phyloP scores from a whole-genome alignment of 768 basidiomycete species.

The Hirschioporus abietinus region DNA sequence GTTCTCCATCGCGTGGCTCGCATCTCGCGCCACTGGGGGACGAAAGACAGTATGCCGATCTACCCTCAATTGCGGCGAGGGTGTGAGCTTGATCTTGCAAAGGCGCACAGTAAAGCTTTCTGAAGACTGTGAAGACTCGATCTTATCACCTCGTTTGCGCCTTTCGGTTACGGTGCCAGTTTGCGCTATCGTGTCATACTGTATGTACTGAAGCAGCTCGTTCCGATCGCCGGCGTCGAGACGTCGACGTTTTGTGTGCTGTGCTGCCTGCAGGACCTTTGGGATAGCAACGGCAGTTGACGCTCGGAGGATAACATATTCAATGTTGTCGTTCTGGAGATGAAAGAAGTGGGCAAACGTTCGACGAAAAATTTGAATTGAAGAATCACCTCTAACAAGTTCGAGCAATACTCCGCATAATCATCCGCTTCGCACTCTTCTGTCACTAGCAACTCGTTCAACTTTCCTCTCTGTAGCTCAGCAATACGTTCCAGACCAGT shows the following conservation, averaged over 20 bases:
- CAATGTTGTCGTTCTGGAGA: slow-evolving; percentile 67
- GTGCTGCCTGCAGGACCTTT: slow-evolving; percentile 75
- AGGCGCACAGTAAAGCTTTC: not conserved
- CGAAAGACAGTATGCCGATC: not conserved
- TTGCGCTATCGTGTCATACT: slow-evolving; percentile 9
- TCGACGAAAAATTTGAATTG: not conserved
- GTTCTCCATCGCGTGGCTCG: not conserved
- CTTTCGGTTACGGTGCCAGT: not conserved
- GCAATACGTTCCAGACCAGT: slow-evolving; percentile 65
- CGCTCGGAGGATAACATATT: slow-evolving; percentile 72
- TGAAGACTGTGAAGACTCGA: not conserved
- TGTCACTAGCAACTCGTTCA: slow-evolving; percentile 68
- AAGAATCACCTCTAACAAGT: slow-evolving; percentile 50
- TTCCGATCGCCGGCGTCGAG: slow-evolving; percentile 54
- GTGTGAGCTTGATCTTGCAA: not conserved
- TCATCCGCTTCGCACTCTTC: slow-evolving; percentile 60
- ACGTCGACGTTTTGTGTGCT: slow-evolving; percentile 68
- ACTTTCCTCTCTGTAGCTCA: slow-evolving; percentile 68
- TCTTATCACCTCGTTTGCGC: too few species aligned
- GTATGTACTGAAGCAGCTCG: slow-evolving; percentile 20
- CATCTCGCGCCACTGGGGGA: not conserved
- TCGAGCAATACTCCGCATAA: slow-evolving; percentile 64
- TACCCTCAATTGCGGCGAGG: not conserved
- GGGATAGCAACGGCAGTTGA: slow-evolving; percentile 60
- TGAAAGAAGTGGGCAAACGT: not conserved